phyloP scores from a whole-genome alignment of 139 green algal genomes.

The Micractinium conductrix region DNA sequence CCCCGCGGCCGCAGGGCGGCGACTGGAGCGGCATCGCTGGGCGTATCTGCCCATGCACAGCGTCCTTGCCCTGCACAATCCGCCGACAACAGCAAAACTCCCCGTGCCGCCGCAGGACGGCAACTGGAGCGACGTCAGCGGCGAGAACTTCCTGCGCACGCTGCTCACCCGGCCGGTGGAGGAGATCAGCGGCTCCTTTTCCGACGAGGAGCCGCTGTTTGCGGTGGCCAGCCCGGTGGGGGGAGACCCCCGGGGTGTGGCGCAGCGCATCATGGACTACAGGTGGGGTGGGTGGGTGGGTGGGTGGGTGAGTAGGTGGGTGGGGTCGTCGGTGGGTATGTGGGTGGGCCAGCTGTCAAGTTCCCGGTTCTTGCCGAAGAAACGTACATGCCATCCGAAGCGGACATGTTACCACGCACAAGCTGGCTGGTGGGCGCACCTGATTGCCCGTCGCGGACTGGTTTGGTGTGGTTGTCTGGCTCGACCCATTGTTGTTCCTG shows the following conservation, averaged over 20 bases:
- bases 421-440: too few relatives aligned
- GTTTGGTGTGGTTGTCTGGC: too few relatives aligned
- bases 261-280: slow-evolving; percentile 21
- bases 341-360: too few relatives aligned
- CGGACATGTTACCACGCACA: too few relatives aligned
- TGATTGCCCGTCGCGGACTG: too few relatives aligned
- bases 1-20: slow-evolving; percentile 52
- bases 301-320: not conserved
- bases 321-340: too few relatives aligned
- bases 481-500: too few relatives aligned
- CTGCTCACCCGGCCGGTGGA: slow-evolving; percentile 75
- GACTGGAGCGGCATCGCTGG: slow-evolving; percentile 66
- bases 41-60: slow-evolving; percentile 63
- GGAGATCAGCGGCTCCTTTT: slow-evolving; percentile 37
- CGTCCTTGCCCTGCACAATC: not conserved
- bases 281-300: not conserved
- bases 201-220: slow-evolving; percentile 23
- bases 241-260: slow-evolving; percentile 7
- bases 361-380: too few relatives aligned
- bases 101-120: slow-evolving; percentile 47
- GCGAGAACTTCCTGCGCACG: slow-evolving; percentile 82
- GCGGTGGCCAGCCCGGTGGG: not conserved
- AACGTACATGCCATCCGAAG: too few relatives aligned
- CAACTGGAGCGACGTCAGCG: slow-evolving; percentile 84
- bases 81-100: too few relatives aligned